phyloP scores from a whole-genome alignment of 768 basidiomycete species.

The Steccherinum ochraceum region DNA sequence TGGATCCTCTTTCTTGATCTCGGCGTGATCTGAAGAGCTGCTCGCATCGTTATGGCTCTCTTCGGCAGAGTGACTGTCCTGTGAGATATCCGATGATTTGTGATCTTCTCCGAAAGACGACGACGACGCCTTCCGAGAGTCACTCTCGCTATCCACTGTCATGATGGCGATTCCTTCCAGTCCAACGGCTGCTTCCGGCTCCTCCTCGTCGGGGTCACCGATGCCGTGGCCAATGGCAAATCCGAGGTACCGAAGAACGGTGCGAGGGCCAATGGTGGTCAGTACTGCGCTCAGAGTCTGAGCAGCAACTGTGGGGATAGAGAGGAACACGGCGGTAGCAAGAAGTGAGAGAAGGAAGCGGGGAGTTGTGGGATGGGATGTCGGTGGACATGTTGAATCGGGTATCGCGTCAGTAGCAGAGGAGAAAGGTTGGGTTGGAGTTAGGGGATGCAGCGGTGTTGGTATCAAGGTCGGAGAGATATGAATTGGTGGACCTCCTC shows the following conservation, averaged over 20 bases:
- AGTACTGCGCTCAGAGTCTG: conserved; percentile 70
- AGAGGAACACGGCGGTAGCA: conserved; percentile 82
- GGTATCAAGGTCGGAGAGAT: conserved; percentile 62
- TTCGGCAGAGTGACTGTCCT: not conserved
- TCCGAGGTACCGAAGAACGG: conserved; percentile 67
- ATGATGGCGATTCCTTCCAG: conserved; percentile 60
- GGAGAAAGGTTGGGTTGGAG: conserved; percentile 47
- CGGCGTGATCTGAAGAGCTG: conserved; percentile 1
- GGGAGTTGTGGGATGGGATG: conserved; percentile 71
- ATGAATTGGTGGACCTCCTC: conserved; percentile 72
- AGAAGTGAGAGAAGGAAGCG: conserved; percentile 81
- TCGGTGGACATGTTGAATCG: conserved; percentile 31
- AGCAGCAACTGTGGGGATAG: conserved; percentile 68
- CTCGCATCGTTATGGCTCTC: not conserved
- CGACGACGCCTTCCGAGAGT: conserved; percentile 3
- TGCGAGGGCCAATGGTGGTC: conserved; percentile 71
- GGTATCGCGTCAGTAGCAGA: conserved; percentile 19
- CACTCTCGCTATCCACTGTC: conserved; percentile 28
- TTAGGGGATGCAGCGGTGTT: conserved; percentile 62
- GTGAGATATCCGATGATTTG: no score
- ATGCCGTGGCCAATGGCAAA: conserved; percentile 77
- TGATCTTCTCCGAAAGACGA: conserved; percentile 1
- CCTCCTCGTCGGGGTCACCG: conserved; percentile 31
- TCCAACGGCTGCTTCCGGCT: conserved; percentile 59
- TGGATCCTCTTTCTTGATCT: conserved; percentile 30